A percentile compares a stretch with the other conserved stretches of the same genome.
These are phyloP conservation scores for Tetrahymena malaccensis DNA, from an alignment of 73 alveolate genomes.

Conservation along the genomic window DNA sequence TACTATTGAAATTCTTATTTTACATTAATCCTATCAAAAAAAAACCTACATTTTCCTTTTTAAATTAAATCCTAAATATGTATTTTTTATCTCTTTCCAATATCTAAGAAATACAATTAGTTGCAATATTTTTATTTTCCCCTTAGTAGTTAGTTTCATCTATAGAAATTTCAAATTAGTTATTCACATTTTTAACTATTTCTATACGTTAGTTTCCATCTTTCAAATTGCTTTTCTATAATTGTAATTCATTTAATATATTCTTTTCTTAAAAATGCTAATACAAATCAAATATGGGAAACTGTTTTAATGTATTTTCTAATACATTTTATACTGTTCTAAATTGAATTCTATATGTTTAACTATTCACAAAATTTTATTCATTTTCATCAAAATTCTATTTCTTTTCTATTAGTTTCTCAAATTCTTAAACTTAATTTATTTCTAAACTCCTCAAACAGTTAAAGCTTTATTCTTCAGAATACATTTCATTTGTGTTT, in stretches of 20 bases:
- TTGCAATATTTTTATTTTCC: too few relatives aligned
- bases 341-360: background rate
- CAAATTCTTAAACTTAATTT: background rate
- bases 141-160: background rate
- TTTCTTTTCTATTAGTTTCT: too few relatives aligned
- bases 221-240: background rate
- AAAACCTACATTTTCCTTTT: too few relatives aligned
- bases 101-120: background rate
- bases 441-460: background rate
- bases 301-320: too few relatives aligned
- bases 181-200: background rate
- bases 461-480: background rate
- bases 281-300: background rate
- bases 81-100: background rate
- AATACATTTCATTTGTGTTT: background rate
- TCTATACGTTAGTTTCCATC: background rate
- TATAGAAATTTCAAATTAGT: background rate
- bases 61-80: background rate
- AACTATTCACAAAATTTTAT: background rate
- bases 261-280: background rate
- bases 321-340: background rate
- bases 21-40: background rate
- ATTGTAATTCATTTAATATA: background rate
- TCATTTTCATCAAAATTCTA: background rate
- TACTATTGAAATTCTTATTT: too few relatives aligned